These are phyloP conservation scores for Edaphochlamys debaryana DNA, from an alignment of 139 green algal genomes.

Conservation along the genomic window DNA sequence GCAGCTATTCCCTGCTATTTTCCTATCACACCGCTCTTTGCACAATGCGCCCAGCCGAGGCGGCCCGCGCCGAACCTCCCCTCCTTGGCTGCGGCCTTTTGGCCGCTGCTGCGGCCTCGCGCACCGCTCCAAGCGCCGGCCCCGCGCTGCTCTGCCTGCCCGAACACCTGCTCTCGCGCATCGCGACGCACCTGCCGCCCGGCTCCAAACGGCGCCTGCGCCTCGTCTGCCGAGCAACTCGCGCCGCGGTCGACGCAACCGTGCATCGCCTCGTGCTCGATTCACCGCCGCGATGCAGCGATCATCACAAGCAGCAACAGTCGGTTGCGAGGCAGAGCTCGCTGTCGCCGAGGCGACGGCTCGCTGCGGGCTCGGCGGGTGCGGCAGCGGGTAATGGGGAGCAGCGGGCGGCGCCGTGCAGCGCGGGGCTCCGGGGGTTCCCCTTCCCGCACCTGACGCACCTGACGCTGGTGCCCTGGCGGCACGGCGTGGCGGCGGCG, in stretches of 20 bases:
- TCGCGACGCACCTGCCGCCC: background rate
- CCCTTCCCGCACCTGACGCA: background rate
- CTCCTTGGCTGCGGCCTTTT: no score
- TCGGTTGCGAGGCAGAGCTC: no score
- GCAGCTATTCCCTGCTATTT: no score
- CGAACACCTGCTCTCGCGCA: background rate
- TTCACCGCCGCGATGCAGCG: no score
- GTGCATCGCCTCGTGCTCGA: background rate
- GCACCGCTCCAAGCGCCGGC: no score
- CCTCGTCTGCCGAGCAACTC: background rate
- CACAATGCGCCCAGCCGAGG: no score
- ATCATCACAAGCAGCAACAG: no score
- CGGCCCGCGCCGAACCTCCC: no score
- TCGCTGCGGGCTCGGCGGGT: no score
- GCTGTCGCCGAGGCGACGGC: no score
- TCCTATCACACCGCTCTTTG: no score
- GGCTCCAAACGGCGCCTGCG: slow-evolving; percentile 8
- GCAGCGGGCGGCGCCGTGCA: background rate
- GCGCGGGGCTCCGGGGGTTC: background rate
- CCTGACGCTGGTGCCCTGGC: slow-evolving; percentile 4
- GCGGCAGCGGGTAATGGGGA: background rate
- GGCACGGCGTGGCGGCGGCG: background rate
- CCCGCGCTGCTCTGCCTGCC: background rate
- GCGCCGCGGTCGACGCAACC: background rate
- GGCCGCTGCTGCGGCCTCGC: no score